phyloP scores from a whole-genome alignment of 169 alveolate genomes.

The Hammondia hammondi region DNA sequence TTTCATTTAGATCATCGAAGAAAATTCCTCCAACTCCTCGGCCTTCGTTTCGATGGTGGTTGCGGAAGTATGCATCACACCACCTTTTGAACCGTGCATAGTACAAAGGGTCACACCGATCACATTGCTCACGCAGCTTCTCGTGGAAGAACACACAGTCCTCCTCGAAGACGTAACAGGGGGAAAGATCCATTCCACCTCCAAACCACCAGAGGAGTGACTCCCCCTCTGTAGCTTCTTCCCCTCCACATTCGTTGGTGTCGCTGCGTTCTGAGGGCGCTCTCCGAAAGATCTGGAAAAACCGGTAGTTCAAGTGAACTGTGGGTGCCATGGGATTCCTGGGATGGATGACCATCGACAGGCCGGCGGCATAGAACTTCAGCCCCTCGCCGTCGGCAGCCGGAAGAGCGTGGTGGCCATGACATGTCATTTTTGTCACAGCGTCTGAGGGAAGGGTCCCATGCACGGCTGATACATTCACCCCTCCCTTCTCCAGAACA shows the following conservation, averaged over 20 bases:
- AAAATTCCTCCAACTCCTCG: slow-evolving; percentile 93
- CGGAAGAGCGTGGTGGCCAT: neutral
- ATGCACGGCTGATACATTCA: slow-evolving; percentile 79
- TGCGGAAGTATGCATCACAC: slow-evolving; percentile 87
- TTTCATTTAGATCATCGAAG: slow-evolving; percentile 85
- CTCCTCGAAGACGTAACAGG: slow-evolving; percentile 84
- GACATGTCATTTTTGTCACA: slow-evolving; percentile 73
- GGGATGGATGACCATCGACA: slow-evolving; percentile 88
- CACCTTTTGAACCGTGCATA: slow-evolving; percentile 84
- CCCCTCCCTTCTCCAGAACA: slow-evolving; percentile 87
- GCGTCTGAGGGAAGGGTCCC: slow-evolving; percentile 80
- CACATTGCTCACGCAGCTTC: slow-evolving; percentile 81
- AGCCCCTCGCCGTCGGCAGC: slow-evolving; percentile 24
- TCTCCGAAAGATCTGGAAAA: slow-evolving; percentile 75
- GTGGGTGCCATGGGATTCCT: slow-evolving; percentile 87
- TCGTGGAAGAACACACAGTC: slow-evolving; percentile 85
- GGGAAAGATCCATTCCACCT: slow-evolving; percentile 92
- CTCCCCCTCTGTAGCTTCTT: neutral
- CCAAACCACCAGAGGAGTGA: slow-evolving; percentile 88
- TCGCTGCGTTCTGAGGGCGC: neutral
- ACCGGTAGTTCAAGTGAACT: slow-evolving; percentile 86
- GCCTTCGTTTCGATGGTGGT: slow-evolving; percentile 81
- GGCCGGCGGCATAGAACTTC: slow-evolving; percentile 86
- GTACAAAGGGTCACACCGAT: slow-evolving; percentile 75
- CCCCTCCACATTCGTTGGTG: neutral